These are phyloP conservation scores for Tripterygium wilfordii DNA, from an alignment of 177 flowering plant species.

Conservation along the genomic window DNA sequence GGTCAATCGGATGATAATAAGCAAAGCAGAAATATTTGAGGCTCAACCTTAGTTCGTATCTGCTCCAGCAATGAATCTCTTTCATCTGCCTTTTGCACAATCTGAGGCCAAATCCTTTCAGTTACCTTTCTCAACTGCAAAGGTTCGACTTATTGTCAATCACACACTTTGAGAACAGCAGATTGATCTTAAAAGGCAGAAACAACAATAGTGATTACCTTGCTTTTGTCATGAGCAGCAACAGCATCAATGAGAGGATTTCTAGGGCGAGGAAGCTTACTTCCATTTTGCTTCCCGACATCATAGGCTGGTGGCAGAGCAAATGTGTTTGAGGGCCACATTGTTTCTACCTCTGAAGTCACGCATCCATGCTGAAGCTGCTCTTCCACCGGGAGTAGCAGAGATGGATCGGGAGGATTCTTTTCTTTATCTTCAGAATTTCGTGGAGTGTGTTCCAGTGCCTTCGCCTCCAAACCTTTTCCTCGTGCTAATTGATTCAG, in stretches of 20 bases:
- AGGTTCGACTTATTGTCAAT: no score
- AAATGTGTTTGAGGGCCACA: constrained; percentile 17
- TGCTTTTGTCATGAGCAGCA: constrained; percentile 74
- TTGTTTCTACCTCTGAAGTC: constrained; percentile 23
- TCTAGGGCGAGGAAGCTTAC: constrained; percentile 50
- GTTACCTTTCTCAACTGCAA: constrained; percentile 74
- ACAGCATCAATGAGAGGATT: constrained; percentile 75
- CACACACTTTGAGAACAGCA: no score
- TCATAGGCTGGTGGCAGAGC: constrained; percentile 15
- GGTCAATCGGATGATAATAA: no score
- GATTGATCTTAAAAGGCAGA: no score
- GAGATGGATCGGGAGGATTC: constrained; percentile 9
- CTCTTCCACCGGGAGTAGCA: constrained; percentile 14
- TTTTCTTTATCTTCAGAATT: constrained; percentile 11
- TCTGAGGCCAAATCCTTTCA: constrained; percentile 40
- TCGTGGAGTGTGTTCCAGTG: constrained; percentile 5
- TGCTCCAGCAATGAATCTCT: constrained; percentile 70
- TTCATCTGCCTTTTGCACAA: constrained; percentile 40
- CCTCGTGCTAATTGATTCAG: constrained; percentile 6
- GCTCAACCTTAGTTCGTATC: constrained; percentile 65
- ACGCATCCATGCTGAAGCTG: constrained; percentile 11
- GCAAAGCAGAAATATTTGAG: no score
- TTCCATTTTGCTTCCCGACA: constrained; percentile 35
- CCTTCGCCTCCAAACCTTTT: constrained; percentile 7
- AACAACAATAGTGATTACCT: no score